Evolutionary conservation across 306 rosid species (phyloP).

Genomic region (Malus asiatica): DNA sequence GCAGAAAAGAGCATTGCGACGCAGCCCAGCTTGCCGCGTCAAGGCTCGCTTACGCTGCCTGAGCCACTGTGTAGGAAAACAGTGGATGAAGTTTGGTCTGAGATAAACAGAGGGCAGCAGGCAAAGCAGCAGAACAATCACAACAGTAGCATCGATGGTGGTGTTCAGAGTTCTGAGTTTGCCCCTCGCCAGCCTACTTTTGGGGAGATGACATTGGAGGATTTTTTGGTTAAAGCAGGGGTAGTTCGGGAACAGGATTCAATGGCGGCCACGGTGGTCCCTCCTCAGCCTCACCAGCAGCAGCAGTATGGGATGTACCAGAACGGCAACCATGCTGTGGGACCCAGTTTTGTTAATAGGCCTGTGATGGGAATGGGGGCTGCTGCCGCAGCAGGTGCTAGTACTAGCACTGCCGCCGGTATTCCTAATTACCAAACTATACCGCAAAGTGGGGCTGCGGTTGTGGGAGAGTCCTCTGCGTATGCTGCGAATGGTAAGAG

Average conservation of each 20-base stretch:
- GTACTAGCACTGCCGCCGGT: conserved; percentile 9
- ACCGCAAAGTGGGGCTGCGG: conserved; percentile 26
- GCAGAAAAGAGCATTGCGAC: conserved; percentile 26
- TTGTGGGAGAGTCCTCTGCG: conserved; percentile 37
- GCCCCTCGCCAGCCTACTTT: conserved; percentile 72
- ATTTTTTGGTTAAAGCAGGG: conserved; percentile 84
- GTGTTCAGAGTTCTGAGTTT: conserved; percentile 37
- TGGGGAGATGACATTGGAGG: conserved; percentile 93
- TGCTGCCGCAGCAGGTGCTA: conserved; percentile 10
- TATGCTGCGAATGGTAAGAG: conserved; percentile 44
- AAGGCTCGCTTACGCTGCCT: conserved; percentile 73
- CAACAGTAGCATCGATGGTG: background rate
- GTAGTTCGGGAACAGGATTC: conserved; percentile 48
- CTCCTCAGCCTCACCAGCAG: conserved; percentile 12
- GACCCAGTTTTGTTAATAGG: conserved; percentile 29
- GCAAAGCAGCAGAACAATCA: conserved; percentile 12
- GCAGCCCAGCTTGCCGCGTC: conserved; percentile 57
- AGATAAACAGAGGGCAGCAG: conserved; percentile 45
- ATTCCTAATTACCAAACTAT: conserved; percentile 31
- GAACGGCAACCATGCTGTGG: conserved; percentile 23
- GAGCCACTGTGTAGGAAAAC: conserved; percentile 71
- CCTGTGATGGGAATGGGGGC: conserved; percentile 22
- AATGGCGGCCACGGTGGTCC: background rate
- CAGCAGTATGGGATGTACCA: conserved; percentile 40
- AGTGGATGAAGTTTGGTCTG: conserved; percentile 93